These are phyloP conservation scores for Gloeostereum incarnatum DNA, from an alignment of 768 basidiomycete species.

Conservation along the genomic window DNA sequence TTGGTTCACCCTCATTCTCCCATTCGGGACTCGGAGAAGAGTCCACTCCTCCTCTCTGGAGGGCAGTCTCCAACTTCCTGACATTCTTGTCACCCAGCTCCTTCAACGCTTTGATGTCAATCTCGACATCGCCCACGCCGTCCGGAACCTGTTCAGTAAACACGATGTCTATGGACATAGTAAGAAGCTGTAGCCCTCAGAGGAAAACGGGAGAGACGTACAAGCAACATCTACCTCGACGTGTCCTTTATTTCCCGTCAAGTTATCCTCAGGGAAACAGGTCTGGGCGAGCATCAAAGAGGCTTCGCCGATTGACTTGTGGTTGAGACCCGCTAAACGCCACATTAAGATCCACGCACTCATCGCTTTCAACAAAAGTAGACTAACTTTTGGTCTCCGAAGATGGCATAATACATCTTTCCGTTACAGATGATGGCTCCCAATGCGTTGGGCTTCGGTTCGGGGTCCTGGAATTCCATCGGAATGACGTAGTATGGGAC, in stretches of 20 bases:
- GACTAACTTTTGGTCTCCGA: slow-evolving; percentile 15
- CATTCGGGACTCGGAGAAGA: too few species aligned
- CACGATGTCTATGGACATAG: slow-evolving; percentile 5
- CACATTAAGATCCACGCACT: not conserved
- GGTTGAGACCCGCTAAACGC: slow-evolving; percentile 1
- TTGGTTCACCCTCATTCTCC: too few species aligned
- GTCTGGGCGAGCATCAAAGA: slow-evolving; percentile 6
- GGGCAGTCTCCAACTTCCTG: too few species aligned
- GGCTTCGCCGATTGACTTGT: slow-evolving; percentile 7
- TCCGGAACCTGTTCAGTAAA: slow-evolving; percentile 3
- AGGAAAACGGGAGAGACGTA: not conserved
- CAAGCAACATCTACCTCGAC: slow-evolving; percentile 5
- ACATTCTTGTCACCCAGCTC: slow-evolving; percentile 6
- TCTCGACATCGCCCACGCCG: not conserved
- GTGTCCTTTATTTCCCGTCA: slow-evolving; percentile 6
- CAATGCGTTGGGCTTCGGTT: slow-evolving; percentile 12
- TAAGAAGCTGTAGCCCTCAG: not conserved
- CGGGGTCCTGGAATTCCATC: slow-evolving; percentile 8
- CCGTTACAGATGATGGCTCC: slow-evolving; percentile 15
- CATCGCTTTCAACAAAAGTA: not conserved
- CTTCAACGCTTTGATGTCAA: slow-evolving; percentile 6
- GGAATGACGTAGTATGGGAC: slow-evolving; percentile 17
- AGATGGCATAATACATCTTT: slow-evolving; percentile 19
- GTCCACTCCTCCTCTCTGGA: too few species aligned
- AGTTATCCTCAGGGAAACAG: slow-evolving; percentile 4